A percentile compares a stretch with the other conserved stretches of the same genome.
Evolutionary conservation across 352 stramenopile species (phyloP).

Genomic region (Pythium angustatum): DNA sequence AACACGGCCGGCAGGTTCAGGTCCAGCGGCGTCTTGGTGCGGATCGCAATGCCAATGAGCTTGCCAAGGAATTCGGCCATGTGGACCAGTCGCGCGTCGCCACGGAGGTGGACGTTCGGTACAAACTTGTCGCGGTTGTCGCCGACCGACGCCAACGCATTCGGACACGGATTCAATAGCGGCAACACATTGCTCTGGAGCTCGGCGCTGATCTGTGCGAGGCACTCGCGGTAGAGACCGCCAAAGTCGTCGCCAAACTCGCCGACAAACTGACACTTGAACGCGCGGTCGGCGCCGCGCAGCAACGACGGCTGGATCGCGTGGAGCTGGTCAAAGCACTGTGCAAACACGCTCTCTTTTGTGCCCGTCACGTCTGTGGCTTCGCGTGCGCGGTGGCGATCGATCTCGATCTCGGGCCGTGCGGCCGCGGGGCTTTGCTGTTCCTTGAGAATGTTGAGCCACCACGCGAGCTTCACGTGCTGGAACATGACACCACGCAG

Average conservation of each 20-base stretch:
- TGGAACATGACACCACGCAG: slow-evolving; percentile 83
- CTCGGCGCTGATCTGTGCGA: slow-evolving; percentile 87
- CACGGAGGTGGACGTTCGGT: slow-evolving; percentile 62
- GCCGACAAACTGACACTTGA: slow-evolving; percentile 91
- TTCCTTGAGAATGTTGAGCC: slow-evolving; percentile 85
- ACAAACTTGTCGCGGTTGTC: slow-evolving; percentile 90
- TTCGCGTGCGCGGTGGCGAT: slow-evolving; percentile 75
- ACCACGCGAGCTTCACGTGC: slow-evolving; percentile 88
- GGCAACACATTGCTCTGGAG: slow-evolving; percentile 83
- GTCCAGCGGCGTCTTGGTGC: slow-evolving; percentile 92
- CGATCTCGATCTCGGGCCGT: slow-evolving; percentile 83
- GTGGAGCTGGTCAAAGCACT: slow-evolving; percentile 87
- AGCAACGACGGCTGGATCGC: slow-evolving; percentile 82
- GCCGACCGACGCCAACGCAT: slow-evolving; percentile 79
- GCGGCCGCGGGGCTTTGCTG: slow-evolving; percentile 79
- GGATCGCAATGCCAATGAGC: slow-evolving; percentile 92
- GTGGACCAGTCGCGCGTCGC: slow-evolving; percentile 52
- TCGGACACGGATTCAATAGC: slow-evolving; percentile 88
- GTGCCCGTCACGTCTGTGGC: slow-evolving; percentile 55
- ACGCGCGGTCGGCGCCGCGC: slow-evolving; percentile 82
- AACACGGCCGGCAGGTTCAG: slow-evolving; percentile 90
- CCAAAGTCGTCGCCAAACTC: slow-evolving; percentile 92
- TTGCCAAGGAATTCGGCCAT: slow-evolving; percentile 96
- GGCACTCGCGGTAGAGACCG: slow-evolving; percentile 87
- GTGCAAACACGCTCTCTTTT: slow-evolving; percentile 82